Conservation (phyloP, 106 monocot species). For the Phalaenopsis aphrodite region DNA sequence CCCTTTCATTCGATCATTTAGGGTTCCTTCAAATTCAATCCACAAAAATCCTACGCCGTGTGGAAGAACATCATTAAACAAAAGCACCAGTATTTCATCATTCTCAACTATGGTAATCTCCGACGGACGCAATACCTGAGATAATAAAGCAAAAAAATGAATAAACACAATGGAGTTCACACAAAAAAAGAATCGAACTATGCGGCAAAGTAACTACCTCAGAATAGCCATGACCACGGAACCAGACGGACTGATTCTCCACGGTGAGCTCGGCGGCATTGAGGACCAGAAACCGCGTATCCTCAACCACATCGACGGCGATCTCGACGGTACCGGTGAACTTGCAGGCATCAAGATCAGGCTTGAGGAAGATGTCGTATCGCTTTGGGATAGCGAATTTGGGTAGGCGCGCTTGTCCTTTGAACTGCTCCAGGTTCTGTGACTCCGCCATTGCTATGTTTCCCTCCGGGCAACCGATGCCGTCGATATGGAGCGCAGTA, state of each 20-base stretch:
- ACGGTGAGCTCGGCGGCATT: conserved; percentile 26
- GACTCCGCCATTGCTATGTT: conserved; percentile 1
- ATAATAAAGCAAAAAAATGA: no score
- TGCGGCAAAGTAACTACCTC: no score
- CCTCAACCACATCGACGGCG: conserved; percentile 39
- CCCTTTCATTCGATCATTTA: conserved; percentile 83
- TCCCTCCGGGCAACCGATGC: not conserved
- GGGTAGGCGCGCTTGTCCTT: conserved; percentile 50
- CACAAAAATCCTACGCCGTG: conserved; percentile 41
- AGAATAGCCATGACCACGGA: no score
- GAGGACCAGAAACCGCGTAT: conserved; percentile 71
- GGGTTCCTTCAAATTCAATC: conserved; percentile 52
- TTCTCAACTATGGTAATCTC: conserved; percentile 31
- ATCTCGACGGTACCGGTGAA: conserved; percentile 57
- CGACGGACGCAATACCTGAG: not conserved
- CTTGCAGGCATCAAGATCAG: conserved; percentile 54
- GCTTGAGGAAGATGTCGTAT: conserved; percentile 55
- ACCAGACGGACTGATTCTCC: no score
- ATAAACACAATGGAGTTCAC: no score
- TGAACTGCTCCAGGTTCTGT: conserved; percentile 55
- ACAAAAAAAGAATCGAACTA: no score
- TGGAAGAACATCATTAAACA: conserved; percentile 45
- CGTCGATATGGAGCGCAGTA: no score
- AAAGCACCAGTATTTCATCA: conserved; percentile 72
- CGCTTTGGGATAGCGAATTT: conserved; percentile 48